Conservation (phyloP, 768 basidiomycete genomes). For the Trametes cubensis region DNA sequence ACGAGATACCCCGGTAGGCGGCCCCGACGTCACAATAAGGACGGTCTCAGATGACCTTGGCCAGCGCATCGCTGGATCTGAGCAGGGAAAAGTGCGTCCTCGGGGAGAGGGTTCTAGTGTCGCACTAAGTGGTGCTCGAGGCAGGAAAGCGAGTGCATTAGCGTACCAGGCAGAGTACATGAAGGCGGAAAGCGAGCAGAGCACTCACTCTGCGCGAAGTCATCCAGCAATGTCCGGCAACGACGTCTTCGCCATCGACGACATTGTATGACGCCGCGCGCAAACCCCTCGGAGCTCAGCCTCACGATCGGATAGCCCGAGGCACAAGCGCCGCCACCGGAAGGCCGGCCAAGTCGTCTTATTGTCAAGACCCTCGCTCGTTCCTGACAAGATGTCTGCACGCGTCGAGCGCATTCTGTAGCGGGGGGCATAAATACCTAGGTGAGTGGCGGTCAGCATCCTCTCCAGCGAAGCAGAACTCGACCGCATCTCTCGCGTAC, state of each 20-base stretch:
- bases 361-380: constrained; percentile 9
- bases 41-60: constrained; percentile 11
- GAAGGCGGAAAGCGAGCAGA: not conserved
- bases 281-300: not conserved
- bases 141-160: not conserved
- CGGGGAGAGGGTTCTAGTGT: not conserved
- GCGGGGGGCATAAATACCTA: constrained; percentile 9
- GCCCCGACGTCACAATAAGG: constrained; percentile 12
- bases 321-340: not conserved
- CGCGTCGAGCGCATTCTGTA: not conserved
- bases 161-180: not conserved
- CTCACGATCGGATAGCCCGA: constrained; percentile 4
- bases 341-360: not conserved
- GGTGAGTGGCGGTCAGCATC: not conserved
- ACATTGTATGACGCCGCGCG: not conserved
- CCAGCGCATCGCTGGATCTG: not conserved
- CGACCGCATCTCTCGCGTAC: not conserved
- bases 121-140: not conserved
- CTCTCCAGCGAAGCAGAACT: constrained; percentile 5
- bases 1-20: not conserved
- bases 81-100: not conserved
- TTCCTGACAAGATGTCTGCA: not conserved
- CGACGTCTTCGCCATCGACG: not conserved
- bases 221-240: not conserved
- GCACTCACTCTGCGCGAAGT: not conserved